Base-by-base conservation (phyloP, 2,329 filamentous ascomycete genomes). In the Ascochyta clinopodiicola region DNA sequence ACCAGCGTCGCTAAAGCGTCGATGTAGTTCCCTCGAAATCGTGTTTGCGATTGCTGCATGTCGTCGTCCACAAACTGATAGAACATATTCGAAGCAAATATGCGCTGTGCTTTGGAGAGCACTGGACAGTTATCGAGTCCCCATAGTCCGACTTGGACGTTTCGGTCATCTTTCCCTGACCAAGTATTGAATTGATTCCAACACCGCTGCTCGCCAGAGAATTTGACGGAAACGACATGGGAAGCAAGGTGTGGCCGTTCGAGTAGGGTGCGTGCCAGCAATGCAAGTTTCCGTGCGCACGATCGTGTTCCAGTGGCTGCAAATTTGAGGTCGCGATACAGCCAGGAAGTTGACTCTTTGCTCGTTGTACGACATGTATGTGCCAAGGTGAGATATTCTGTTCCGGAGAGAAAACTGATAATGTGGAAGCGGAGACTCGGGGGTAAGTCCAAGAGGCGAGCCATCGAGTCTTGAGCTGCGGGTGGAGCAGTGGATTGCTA, bases 111-210 rank as follows among this genome's bases (percentile, higher is more conserved):
- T 37, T 59, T 59, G 13, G 59, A 63, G 17, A 68, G 51, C 15
- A 48, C 59, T 3, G 53, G 56, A 27, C 62, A 62, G 32, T 46
- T 49, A 19, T 67, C 62, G 6, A 69, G 50, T 6, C 66, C 64
- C 64, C 66, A 69, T n/a, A 64, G 52, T 25, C 61, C 64, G 25
- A 62, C 49, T 8, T 44, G 45, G 13, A 4, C 51, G 10, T 4
- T 7, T 15, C 12, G 39, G 17, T 40, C 34, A 6, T 36, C 31
- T 15, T 62, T 51, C 35, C 60, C 56, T 13, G 49, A 53, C 64
- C 63, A 68, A 1, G 61, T 58, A 42, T 68, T 61, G 49, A 63
- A 65, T 19, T 60, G 63, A 12, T 56, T 60, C 66, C 66, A 68
- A 29, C 44, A 63, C 2, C 51, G 35, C 2, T 64, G 60, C 1